A percentile compares a stretch with the other conserved stretches of the same genome.
Evolutionary conservation across 2,329 filamentous ascomycete species (phyloP).

Genomic region (Aspergillus transmontanensis): DNA sequence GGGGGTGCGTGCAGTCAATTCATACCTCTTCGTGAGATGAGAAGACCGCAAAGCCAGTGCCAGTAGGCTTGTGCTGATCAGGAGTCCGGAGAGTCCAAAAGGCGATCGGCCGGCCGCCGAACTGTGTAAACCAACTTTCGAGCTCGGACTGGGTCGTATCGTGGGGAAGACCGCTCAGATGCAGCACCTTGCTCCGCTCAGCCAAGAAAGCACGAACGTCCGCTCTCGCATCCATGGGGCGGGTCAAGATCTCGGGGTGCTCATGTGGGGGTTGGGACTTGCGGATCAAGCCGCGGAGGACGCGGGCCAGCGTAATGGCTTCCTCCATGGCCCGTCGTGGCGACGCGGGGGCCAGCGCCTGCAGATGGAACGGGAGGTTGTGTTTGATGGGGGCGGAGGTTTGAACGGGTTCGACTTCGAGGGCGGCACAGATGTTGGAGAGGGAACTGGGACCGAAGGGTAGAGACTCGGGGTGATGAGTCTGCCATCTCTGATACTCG

Average conservation of each 20-base stretch:
- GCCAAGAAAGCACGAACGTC: conserved; percentile 95
- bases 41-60: conserved; percentile 96
- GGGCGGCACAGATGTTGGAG: conserved; percentile 95
- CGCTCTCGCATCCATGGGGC: conserved; percentile 94
- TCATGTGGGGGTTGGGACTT: conserved; percentile 95
- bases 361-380: conserved; percentile 95
- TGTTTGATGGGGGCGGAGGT: conserved; percentile 98
- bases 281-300: conserved; percentile 87
- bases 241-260: conserved; percentile 89
- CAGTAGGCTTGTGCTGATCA: conserved; percentile 99
- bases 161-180: conserved; percentile 95
- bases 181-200: conserved; percentile 95
- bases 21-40: conserved; percentile 98
- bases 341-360: conserved; percentile 91
- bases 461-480: conserved; percentile 95
- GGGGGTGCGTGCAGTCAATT: conserved; percentile 22
- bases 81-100: conserved; percentile 98
- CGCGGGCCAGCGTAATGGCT: conserved; percentile 88
- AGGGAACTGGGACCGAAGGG: conserved; percentile 95
- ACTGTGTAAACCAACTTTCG: conserved; percentile 99
- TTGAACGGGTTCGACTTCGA: conserved; percentile 97
- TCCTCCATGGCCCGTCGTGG: conserved; percentile 97
- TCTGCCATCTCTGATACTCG: conserved; percentile 98
- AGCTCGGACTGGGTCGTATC: conserved; percentile 98
- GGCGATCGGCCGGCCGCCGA: conserved; percentile 93